Conservation (phyloP, 768 basidiomycete genomes). For the Sporobolomyces roseus region DNA sequence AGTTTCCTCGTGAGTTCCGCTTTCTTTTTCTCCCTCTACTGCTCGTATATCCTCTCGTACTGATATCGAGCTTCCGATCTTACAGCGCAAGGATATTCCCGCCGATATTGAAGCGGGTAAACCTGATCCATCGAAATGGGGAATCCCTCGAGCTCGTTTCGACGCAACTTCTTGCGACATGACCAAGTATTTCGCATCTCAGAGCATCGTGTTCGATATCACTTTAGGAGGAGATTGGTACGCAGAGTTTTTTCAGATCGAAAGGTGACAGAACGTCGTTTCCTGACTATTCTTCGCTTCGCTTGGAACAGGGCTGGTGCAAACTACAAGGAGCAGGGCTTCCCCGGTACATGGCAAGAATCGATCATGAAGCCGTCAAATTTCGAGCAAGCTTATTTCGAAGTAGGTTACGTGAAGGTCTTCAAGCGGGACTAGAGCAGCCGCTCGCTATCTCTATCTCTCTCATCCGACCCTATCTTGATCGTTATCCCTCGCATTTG, state of each 20-base stretch:
- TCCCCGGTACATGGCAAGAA: constrained; percentile 22
- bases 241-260: too few species aligned
- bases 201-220: constrained; percentile 34
- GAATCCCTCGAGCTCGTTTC: constrained; percentile 11
- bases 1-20: constrained; percentile 52
- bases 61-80: too few species aligned
- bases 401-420: constrained; percentile 63
- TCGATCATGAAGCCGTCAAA: constrained; percentile 22
- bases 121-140: constrained; percentile 23
- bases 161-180: constrained; percentile 12
- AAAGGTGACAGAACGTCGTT: too few species aligned
- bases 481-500: neutral
- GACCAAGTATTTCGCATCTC: constrained; percentile 19
- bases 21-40: too few species aligned
- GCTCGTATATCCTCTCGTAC: too few species aligned
- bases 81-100: constrained; percentile 28
- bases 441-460: neutral
- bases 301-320: too few species aligned
- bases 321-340: constrained; percentile 1
- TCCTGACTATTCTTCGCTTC: too few species aligned
- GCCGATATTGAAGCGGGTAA: constrained; percentile 15
- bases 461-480: too few species aligned
- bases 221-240: constrained; percentile 32
- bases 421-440: constrained; percentile 41
- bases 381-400: constrained; percentile 53